Conservation (phyloP, 2,329 filamentous ascomycete genomes). For the Blumeriella jaapii region DNA sequence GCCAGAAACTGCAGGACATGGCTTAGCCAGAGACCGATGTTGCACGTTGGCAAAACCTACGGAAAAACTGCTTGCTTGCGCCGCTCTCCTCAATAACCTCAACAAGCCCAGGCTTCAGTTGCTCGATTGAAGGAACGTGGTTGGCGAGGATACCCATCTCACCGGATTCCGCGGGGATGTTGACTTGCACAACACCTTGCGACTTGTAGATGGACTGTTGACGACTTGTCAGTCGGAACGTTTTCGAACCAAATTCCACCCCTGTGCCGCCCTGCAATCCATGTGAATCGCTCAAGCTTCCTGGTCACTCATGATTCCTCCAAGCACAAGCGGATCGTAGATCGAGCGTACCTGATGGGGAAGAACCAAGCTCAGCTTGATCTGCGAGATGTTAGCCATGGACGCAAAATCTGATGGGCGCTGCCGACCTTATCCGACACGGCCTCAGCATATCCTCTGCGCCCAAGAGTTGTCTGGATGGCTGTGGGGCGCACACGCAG, state of each 20-base stretch:
- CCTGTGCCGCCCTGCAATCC: too few relatives aligned
- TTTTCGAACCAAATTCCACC: constrained; percentile 25
- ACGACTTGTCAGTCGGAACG: constrained; percentile 31
- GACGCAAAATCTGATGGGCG: constrained; percentile 17
- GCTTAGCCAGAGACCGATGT: constrained; percentile 7
- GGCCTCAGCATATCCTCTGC: constrained; percentile 84
- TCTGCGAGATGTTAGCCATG: constrained; percentile 36
- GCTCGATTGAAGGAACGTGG: constrained; percentile 98
- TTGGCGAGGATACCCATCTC: constrained; percentile 99
- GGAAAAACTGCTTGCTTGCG: constrained; percentile 84
- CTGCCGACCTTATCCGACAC: constrained; percentile 64
- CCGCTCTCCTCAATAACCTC: constrained; percentile 14
- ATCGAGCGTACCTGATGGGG: constrained; percentile 81
- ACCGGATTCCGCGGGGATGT: constrained; percentile 93
- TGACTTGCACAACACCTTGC: constrained; percentile 80
- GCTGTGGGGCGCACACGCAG: constrained; percentile 71
- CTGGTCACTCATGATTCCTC: not conserved
- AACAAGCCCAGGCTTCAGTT: constrained; percentile 82
- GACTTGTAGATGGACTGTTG: constrained; percentile 59
- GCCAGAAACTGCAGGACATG: constrained; percentile 63
- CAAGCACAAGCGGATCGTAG: not conserved
- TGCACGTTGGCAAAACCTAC: constrained; percentile 44
- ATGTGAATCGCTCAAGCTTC: too few relatives aligned
- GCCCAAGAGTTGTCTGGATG: constrained; percentile 65
- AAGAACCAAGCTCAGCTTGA: constrained; percentile 95